A percentile compares a stretch with the other conserved stretches of the same genome.
phyloP scores from a whole-genome alignment of 208 protist genomes.

The Vickermania ingenoplastis region DNA sequence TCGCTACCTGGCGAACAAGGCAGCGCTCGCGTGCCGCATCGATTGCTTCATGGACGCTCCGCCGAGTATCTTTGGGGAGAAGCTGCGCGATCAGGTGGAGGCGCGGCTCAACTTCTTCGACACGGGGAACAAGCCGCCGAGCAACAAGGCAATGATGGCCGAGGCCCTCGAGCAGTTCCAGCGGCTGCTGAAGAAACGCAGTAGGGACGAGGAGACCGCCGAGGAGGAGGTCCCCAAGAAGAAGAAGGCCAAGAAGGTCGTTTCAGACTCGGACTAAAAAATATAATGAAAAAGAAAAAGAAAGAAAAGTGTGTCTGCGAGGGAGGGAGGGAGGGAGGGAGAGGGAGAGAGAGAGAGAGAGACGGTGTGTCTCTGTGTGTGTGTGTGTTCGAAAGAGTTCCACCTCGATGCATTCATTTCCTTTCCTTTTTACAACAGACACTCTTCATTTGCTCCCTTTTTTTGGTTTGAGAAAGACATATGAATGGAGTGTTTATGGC shows the following conservation, averaged over 20 bases:
- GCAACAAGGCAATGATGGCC: conserved; percentile 95
- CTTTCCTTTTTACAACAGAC: too few relatives aligned
- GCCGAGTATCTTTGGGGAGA: conserved; percentile 92
- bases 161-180: conserved; percentile 90
- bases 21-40: conserved; percentile 95
- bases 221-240: conserved; percentile 25
- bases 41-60: conserved; percentile 93
- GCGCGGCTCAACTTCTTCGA: conserved; percentile 97
- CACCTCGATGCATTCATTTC: too few relatives aligned
- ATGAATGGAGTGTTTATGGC: too few relatives aligned
- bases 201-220: conserved; percentile 22
- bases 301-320: too few relatives aligned
- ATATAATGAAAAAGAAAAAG: not conserved
- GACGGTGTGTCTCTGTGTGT: too few relatives aligned
- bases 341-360: too few relatives aligned
- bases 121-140: conserved; percentile 90
- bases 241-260: conserved; percentile 55
- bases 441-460: too few relatives aligned
- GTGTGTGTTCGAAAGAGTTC: too few relatives aligned
- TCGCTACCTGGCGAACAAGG: conserved; percentile 99
- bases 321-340: too few relatives aligned
- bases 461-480: too few relatives aligned
- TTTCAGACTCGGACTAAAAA: conserved; percentile 48
- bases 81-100: conserved; percentile 96
- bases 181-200: conserved; percentile 56